These are phyloP conservation scores for Trifolium subterraneum DNA, from an alignment of 306 rosid genomes.

Conservation along the genomic window DNA sequence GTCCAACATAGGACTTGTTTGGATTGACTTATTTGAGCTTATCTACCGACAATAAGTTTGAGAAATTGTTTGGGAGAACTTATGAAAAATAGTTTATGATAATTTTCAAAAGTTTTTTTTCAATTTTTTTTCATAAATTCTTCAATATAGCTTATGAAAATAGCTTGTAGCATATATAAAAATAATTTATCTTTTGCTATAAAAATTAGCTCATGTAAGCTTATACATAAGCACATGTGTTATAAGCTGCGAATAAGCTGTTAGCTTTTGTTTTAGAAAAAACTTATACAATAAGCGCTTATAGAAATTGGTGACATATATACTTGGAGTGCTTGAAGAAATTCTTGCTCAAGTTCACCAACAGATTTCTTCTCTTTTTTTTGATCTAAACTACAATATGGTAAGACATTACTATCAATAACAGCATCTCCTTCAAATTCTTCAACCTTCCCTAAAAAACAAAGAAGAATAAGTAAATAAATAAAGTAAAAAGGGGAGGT, in stretches of 20 bases:
- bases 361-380: slow-evolving; percentile 79
- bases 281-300: neutral
- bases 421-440: slow-evolving; percentile 58
- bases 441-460: slow-evolving; percentile 66
- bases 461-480: neutral
- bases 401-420: slow-evolving; percentile 81
- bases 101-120: neutral
- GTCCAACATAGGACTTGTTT: no score
- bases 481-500: neutral
- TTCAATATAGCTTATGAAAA: neutral
- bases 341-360: slow-evolving; percentile 97
- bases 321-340: slow-evolving; percentile 95
- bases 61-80: neutral
- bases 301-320: neutral
- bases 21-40: neutral
- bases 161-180: neutral
- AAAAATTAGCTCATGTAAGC: no score
- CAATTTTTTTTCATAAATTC: no score
- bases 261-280: no score
- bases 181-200: no score
- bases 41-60: neutral
- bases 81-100: neutral
- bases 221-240: no score
- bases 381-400: slow-evolving; percentile 75
- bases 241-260: no score